Base-by-base conservation (phyloP, 2,329 filamentous ascomycete species). In the Colletotrichum navitas region DNA sequence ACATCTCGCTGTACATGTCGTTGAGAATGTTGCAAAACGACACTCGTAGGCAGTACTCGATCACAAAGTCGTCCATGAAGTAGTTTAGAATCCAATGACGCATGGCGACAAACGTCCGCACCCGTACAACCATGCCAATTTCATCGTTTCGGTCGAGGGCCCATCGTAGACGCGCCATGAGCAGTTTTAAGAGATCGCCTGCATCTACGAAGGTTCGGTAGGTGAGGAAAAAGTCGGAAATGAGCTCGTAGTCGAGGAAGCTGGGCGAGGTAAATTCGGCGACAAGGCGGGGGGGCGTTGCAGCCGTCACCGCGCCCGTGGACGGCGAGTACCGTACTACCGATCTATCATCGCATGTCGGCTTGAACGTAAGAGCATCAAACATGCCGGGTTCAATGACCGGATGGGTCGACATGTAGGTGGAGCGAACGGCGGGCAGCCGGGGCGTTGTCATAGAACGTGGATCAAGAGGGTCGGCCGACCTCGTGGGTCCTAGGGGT, bases 61-160 rank as follows among this genome's bases (percentile, higher is more conserved):
- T 82, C 51, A 97, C 89, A 79, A 97, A 99, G 79, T 99, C 96
- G 78, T 99, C 96, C 66, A 93, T 88, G 76, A 98, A 99, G 81
- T 99, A 99, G 80, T 99, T 99, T 73, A 99, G 83, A 68, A 98
- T 95, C 96, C 96, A 99, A 81, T 99, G 96, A 68, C 96, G 91
- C 55, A 98, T 87, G 10, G 96, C 96, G 34, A 98, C 96, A 83
- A 98, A 99, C 0, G 95, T 97, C 52, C 96, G 90, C 21, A 99
- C 97, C 61, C 95, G 90, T n/a, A 98, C 96, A 63, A 99, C 94
- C 78, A 94, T 93, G 49, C 96, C 96, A 68, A 91, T 90, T 79
- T 98, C 94, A 78, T 97, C 94, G 58, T 88, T 85, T 66, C 93
- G 89, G 59, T 89, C 89, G 60, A 98, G 86, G 0, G 96, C 94